phyloP scores from a whole-genome alignment of 2,329 filamentous ascomycete genomes.

The Pseudogymnoascus sp. region DNA sequence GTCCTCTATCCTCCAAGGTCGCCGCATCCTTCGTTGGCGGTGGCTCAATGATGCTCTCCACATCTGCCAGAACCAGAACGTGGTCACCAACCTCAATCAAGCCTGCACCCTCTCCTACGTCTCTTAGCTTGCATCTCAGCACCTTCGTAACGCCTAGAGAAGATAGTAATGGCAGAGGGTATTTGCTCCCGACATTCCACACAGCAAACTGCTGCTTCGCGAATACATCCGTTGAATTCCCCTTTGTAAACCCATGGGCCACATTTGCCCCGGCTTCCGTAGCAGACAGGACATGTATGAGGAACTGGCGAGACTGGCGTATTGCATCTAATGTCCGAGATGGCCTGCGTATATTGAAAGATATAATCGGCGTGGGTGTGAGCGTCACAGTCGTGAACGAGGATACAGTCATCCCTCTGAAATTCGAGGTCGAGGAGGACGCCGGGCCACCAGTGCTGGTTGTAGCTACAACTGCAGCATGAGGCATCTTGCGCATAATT shows the following conservation, averaged over 20 bases:
- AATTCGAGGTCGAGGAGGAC: not conserved
- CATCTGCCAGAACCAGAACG: constrained; percentile 25
- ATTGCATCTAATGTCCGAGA: constrained; percentile 27
- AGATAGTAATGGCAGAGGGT: constrained; percentile 17
- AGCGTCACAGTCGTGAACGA: constrained; percentile 30
- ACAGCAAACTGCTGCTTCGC: constrained; percentile 4
- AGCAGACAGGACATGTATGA: constrained; percentile 24
- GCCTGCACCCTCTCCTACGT: constrained; percentile 14
- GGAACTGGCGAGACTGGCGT: constrained; percentile 19
- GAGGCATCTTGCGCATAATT: constrained; percentile 27
- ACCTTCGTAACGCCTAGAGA: constrained; percentile 17
- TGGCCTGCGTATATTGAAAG: constrained; percentile 30
- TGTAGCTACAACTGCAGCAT: constrained; percentile 28
- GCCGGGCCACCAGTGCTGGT: constrained; percentile 15
- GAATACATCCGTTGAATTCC: constrained; percentile 16
- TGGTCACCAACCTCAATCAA: constrained; percentile 27
- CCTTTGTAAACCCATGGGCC: constrained; percentile 25
- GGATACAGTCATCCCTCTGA: constrained; percentile 30
- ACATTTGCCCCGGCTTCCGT: constrained; percentile 20
- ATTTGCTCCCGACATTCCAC: constrained; percentile 4
- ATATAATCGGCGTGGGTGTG: constrained; percentile 27
- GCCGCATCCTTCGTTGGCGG: constrained; percentile 4
- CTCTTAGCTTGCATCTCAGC: constrained; percentile 22
- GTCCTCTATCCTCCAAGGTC: not conserved
- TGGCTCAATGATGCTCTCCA: constrained; percentile 20